Evolutionary conservation across 2,329 filamentous ascomycete genomes (phyloP), one percentile per base, ranked within the genome.

Genomic region (Aureobasidium vineae): DNA sequence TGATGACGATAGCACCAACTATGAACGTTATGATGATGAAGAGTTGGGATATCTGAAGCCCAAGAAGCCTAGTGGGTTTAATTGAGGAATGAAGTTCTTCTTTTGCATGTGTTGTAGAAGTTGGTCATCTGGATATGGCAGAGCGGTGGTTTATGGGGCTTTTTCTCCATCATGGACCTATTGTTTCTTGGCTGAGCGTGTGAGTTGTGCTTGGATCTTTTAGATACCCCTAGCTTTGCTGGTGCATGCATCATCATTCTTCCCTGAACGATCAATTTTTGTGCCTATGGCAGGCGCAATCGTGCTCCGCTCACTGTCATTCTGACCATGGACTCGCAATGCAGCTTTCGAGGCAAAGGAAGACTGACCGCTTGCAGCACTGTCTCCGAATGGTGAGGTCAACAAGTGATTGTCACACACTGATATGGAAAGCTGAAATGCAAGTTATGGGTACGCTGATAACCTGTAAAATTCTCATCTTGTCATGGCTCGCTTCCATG

Each of bases 1-100:
- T 23, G 45, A 66, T 11, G 54, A 61, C 2, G 45, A 66, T 11
- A 47, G 53, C 3, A 54, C 41, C 26, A 47, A 61, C n/a, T 52
- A 66, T n/a, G 65, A 67, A 47, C 45, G 54, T 54, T 57, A 61
- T 47, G 65, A 67, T 28, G 40, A 63, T 54, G 64, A 66, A 13
- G 64, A 57, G 15, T 19, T 66, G 43, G 53, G 41, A 1, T 64
- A 49, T 33, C 7, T 63, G 31, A 63, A 63, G 31, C 66, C 66
- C 38, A 67, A 61, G 41, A 49, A 36, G 31, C 52, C 63, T 45
- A 59, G 54, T 21, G 54, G 54, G 54, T n/a, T 59, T n/a, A 19
- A 54, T 41, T 57, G 53, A 57, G 28, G 13, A 8, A 56, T 54
- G 21, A n/a, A n/a, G n/a, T n/a, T n/a, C n/a, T n/a, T n/a, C n/a